Evolutionary conservation across 1,284 basidiomycete genomes (phyloP).

Genomic region (Cryptococcus deneoformans): DNA sequence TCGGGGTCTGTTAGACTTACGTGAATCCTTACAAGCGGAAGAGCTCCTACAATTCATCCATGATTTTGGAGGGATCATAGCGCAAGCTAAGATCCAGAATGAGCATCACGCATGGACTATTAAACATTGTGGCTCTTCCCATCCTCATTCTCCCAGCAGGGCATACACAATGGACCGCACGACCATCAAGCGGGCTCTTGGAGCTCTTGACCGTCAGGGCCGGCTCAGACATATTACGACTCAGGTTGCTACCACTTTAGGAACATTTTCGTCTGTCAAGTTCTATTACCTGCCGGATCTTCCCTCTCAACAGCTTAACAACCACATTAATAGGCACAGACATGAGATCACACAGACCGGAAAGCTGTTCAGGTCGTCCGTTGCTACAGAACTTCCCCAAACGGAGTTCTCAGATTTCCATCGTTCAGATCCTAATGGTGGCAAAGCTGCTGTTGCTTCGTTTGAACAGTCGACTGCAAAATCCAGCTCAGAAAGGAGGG

Average conservation of each 20-base stretch:
- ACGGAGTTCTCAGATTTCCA: neutral
- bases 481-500: slow-evolving; percentile 11
- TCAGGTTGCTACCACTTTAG: neutral
- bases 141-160: slow-evolving; percentile 29
- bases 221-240: neutral
- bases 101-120: slow-evolving; percentile 32
- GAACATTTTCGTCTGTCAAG: neutral
- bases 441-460: neutral
- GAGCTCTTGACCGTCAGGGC: slow-evolving; percentile 10
- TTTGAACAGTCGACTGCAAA: neutral
- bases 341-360: neutral
- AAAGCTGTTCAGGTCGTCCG: neutral
- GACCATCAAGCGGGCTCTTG: slow-evolving; percentile 22
- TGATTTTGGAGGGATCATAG: neutral
- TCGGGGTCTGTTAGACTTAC: no score
- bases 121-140: slow-evolving; percentile 34
- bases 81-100: slow-evolving; percentile 13
- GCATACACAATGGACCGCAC: slow-evolving; percentile 37
- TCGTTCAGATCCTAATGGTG: neutral
- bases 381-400: neutral
- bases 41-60: neutral
- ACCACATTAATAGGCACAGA: neutral
- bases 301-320: neutral
- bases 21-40: neutral
- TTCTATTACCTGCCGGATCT: neutral